phyloP scores from a whole-genome alignment of 1,139 yeast species.

The Magnusiomyces sp. region DNA sequence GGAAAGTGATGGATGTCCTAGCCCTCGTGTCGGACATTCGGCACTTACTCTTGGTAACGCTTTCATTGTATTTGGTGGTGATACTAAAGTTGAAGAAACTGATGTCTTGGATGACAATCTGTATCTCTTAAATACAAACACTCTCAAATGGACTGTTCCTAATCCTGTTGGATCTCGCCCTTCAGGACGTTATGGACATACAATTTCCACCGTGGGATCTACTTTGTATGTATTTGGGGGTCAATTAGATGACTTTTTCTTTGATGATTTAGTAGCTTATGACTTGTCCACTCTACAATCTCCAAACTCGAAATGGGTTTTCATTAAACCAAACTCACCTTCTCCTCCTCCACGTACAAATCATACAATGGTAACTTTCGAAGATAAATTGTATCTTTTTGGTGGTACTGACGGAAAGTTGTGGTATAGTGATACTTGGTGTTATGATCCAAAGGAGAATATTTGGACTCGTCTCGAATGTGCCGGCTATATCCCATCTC shows the following conservation, averaged over 20 bases:
- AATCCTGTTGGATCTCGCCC: constrained; percentile 78
- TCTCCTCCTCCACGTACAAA: constrained; percentile 80
- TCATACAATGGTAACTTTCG: constrained; percentile 79
- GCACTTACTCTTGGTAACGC: constrained; percentile 91
- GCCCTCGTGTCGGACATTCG: constrained; percentile 96
- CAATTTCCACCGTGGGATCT: constrained; percentile 60
- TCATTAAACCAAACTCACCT: constrained; percentile 45
- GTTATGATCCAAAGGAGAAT: constrained; percentile 61
- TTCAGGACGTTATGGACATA: constrained; percentile 89
- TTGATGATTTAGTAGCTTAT: constrained; percentile 77
- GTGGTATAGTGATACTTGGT: constrained; percentile 72
- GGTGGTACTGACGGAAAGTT: constrained; percentile 83
- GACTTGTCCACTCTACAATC: constrained; percentile 84
- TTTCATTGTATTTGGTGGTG: constrained; percentile 92
- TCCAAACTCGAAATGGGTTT: constrained; percentile 78
- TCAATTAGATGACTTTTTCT: constrained; percentile 80
- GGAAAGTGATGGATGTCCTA: constrained; percentile 68
- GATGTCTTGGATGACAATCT: constrained; percentile 81
- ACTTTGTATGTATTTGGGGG: constrained; percentile 89
- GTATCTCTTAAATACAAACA: constrained; percentile 82
- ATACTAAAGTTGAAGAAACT: constrained; percentile 72
- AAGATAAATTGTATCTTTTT: constrained; percentile 77
- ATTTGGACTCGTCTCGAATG: constrained; percentile 50
- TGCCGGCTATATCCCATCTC: constrained; percentile 65
- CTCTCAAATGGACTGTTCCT: constrained; percentile 86